Evolutionary conservation across 345 rosid genomes (phyloP).

Genomic region (Murraya koenigii): DNA sequence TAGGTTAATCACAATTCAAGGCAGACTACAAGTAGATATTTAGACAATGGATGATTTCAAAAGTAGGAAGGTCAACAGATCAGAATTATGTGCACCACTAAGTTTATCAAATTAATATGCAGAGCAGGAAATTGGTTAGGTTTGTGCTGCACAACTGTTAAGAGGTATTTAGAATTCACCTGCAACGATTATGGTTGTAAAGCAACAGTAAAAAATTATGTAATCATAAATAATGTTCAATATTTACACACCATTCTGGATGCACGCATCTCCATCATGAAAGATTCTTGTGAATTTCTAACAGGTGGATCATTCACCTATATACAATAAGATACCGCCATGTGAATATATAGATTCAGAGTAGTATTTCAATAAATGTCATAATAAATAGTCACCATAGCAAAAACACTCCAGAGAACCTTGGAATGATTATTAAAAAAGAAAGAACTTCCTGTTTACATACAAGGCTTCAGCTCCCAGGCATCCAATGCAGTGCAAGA

Average conservation of each 20-base stretch:
- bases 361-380: neutral
- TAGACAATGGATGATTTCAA: neutral
- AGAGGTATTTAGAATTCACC: neutral
- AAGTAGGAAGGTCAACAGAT: neutral
- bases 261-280: constrained; percentile 98
- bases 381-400: neutral
- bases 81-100: neutral
- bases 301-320: constrained; percentile 79
- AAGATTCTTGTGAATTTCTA: constrained; percentile 81
- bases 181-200: neutral
- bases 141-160: neutral
- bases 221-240: neutral
- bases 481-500: neutral
- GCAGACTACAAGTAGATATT: neutral
- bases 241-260: constrained; percentile 63
- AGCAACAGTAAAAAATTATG: neutral
- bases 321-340: constrained; percentile 12
- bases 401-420: neutral
- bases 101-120: neutral
- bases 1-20: neutral
- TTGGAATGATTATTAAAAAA: neutral
- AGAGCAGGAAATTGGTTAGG: neutral
- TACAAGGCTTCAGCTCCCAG: neutral
- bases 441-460: neutral
- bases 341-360: neutral